Conservation (phyloP, 352 stramenopile genomes). For the Pseudoperonospora humuli region DNA sequence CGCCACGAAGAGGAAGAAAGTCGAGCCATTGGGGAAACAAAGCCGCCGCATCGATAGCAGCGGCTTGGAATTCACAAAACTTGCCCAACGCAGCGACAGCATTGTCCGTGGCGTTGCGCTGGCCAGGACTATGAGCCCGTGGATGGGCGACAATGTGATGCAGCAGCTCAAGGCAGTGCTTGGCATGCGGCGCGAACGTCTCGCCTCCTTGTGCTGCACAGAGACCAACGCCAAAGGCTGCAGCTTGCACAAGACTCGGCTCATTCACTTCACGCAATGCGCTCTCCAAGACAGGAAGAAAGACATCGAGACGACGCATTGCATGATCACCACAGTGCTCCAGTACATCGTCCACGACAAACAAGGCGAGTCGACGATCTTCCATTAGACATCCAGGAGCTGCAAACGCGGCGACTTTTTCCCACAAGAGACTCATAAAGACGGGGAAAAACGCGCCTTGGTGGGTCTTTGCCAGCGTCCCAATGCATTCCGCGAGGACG, state of each 20-base stretch:
- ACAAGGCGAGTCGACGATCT: conserved; percentile 77
- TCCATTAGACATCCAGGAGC: conserved; percentile 60
- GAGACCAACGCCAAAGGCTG: conserved; percentile 68
- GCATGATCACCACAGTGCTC: conserved; percentile 58
- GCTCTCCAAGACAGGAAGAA: conserved; percentile 58
- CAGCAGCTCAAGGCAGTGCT: conserved; percentile 45
- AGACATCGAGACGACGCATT: conserved; percentile 45
- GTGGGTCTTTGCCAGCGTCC: conserved; percentile 65
- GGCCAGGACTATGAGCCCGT: conserved; percentile 32
- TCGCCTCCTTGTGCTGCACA: conserved; percentile 47
- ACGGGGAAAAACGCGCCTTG: conserved; percentile 59
- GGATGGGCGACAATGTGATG: conserved; percentile 48
- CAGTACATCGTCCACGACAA: conserved; percentile 82
- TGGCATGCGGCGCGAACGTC: conserved; percentile 44
- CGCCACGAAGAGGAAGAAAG: conserved; percentile 62
- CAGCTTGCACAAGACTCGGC: conserved; percentile 55
- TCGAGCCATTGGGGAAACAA: conserved; percentile 68
- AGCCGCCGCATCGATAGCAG: conserved; percentile 31
- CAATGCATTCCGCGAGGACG: conserved; percentile 69
- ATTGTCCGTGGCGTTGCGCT: conserved; percentile 77
- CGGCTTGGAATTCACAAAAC: conserved; percentile 57
- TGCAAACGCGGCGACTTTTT: conserved; percentile 66
- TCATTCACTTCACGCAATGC: conserved; percentile 52
- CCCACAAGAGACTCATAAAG: conserved; percentile 65
- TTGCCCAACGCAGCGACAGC: conserved; percentile 66